phyloP scores from a whole-genome alignment of 140 eudicot genomes.

The Cichorium intybus region DNA sequence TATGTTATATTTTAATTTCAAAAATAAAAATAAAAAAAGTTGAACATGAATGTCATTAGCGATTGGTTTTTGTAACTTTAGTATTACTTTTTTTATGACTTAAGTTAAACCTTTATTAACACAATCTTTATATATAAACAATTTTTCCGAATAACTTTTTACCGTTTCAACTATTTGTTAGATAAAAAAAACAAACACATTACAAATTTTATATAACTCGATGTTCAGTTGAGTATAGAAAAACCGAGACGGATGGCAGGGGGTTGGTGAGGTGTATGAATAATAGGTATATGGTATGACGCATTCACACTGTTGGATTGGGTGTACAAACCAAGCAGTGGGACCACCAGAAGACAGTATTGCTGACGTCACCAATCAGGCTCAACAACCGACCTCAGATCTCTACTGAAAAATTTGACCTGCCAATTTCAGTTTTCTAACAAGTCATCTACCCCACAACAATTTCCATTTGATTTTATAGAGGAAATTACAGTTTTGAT shows the following conservation, averaged over 20 bases:
- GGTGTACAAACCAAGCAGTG: neutral
- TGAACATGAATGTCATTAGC: too few relatives aligned
- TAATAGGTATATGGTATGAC: neutral
- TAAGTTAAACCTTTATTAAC: too few relatives aligned
- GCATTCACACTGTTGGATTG: neutral
- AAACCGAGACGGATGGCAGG: neutral
- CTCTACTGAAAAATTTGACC: neutral
- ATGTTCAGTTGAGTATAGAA: too few relatives aligned
- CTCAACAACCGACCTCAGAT: slow-evolving; percentile 9
- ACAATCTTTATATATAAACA: too few relatives aligned
- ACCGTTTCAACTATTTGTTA: neutral
- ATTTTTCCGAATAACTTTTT: too few relatives aligned
- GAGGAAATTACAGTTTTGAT: too few relatives aligned
- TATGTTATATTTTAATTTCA: too few relatives aligned
- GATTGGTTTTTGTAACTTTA: too few relatives aligned
- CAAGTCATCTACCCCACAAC: neutral
- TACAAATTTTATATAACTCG: too few relatives aligned
- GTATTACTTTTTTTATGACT: too few relatives aligned
- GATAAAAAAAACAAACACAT: neutral
- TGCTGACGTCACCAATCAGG: neutral
- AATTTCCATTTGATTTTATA: neutral
- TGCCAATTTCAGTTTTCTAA: neutral
- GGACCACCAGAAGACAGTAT: neutral
- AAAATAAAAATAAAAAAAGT: too few relatives aligned
- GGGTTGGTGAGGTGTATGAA: slow-evolving; percentile 6